Percentiles rank a stretch among this genome's conserved stretches.
Conservation (phyloP, 2,329 filamentous ascomycete genomes). For the Fusarium neocosmosporiellum region DNA sequence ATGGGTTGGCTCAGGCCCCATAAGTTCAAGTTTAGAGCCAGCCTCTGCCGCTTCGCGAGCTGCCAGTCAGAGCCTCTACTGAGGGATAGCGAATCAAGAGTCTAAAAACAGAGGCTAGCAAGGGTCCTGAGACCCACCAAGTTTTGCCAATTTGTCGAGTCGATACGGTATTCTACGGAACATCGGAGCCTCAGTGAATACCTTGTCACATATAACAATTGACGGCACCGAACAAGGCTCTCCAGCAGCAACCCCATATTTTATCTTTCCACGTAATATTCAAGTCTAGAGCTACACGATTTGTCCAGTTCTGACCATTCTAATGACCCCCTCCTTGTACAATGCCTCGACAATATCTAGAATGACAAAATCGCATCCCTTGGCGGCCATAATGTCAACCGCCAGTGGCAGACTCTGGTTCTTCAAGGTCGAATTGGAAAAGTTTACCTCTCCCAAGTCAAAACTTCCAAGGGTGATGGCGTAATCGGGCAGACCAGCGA, state of each 20-base stretch:
- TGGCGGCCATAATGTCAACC: constrained; percentile 3
- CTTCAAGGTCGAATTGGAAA: constrained; percentile 3
- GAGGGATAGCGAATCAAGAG: no score
- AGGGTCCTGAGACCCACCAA: no score
- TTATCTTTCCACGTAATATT: not conserved
- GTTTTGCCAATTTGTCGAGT: no score
- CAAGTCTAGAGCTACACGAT: not conserved
- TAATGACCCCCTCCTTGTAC: not conserved
- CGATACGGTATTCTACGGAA: no score
- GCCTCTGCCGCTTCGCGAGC: no score
- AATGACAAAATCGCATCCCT: constrained; percentile 25
- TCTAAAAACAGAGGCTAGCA: no score
- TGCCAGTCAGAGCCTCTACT: no score
- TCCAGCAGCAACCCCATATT: not conserved
- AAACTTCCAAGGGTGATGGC: constrained; percentile 20
- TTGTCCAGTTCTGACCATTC: constrained; percentile 6
- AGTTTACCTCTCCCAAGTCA: not conserved
- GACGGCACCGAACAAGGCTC: not conserved
- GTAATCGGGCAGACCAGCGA: constrained; percentile 22
- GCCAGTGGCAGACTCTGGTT: constrained; percentile 6
- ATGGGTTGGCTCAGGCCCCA: no score
- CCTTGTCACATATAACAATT: not conserved
- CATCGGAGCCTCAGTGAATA: not conserved
- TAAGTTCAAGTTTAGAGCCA: no score
- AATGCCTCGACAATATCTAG: constrained; percentile 15